A percentile compares a stretch with the other conserved stretches of the same genome.
Conservation (phyloP, 352 stramenopile genomes). For the Globisporangium mamillatum region DNA sequence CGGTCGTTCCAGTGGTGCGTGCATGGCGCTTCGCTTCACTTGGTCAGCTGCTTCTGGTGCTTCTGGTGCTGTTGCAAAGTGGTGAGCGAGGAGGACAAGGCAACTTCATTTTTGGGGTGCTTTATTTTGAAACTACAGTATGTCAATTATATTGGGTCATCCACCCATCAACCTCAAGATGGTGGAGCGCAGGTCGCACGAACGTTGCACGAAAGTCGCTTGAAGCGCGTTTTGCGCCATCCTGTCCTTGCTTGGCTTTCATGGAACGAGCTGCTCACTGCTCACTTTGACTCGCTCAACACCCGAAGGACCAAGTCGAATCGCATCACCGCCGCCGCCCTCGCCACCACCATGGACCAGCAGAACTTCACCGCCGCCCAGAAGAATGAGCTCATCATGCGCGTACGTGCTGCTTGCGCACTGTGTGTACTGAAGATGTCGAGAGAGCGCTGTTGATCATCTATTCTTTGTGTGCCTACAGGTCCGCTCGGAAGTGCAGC, state of each 20-base stretch:
- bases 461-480: constrained; percentile 16
- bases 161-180: constrained; percentile 5
- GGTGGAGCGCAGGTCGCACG: constrained; percentile 4
- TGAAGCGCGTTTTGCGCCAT: not conserved
- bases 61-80: constrained; percentile 11
- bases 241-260: constrained; percentile 1
- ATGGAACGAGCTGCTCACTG: not conserved
- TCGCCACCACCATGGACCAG: constrained; percentile 55
- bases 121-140: not conserved
- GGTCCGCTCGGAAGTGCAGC: constrained; percentile 81
- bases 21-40: constrained; percentile 37
- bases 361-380: constrained; percentile 77
- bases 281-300: constrained; percentile 9
- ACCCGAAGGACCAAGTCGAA: constrained; percentile 15
- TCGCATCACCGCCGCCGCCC: constrained; percentile 13
- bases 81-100: not conserved
- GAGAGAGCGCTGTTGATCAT: not conserved
- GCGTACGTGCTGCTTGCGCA: constrained; percentile 33
- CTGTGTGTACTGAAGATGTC: not conserved
- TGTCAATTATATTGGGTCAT: not conserved
- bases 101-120: not conserved
- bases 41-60: not conserved
- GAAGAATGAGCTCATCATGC: constrained; percentile 84
- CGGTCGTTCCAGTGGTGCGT: constrained; percentile 74
- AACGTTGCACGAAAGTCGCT: constrained; percentile 23